Percentiles rank a stretch among this genome's conserved stretches.
Evolutionary conservation across 2,329 filamentous ascomycete genomes (phyloP).

Genomic region (Pseudogymnoascus sp.): DNA sequence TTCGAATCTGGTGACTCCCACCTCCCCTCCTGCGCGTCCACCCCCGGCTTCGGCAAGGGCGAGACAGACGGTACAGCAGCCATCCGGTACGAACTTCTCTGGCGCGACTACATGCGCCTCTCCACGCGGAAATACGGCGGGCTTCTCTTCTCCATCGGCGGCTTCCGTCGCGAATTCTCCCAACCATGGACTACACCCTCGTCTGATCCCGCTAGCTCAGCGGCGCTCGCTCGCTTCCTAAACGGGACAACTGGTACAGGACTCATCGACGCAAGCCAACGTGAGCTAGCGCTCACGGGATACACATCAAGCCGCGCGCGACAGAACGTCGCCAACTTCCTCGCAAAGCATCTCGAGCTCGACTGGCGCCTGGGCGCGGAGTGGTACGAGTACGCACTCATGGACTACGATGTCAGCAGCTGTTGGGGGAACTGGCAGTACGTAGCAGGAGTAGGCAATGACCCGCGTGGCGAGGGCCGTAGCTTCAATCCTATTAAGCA

Average conservation of each 20-base stretch:
- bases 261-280: constrained; percentile 69
- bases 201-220: constrained; percentile 37
- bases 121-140: constrained; percentile 63
- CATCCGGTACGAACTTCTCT: constrained; percentile 66
- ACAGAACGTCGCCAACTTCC: constrained; percentile 69
- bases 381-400: constrained; percentile 70
- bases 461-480: constrained; percentile 63
- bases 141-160: constrained; percentile 57
- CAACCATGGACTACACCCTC: constrained; percentile 36
- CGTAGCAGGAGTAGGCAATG: constrained; percentile 70
- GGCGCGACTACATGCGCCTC: constrained; percentile 76
- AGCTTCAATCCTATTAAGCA: constrained; percentile 80
- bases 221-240: constrained; percentile 51
- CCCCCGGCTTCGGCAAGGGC: constrained; percentile 53
- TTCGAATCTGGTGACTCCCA: constrained; percentile 57
- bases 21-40: constrained; percentile 13
- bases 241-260: constrained; percentile 67
- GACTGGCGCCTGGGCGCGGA: constrained; percentile 78
- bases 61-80: constrained; percentile 65
- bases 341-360: constrained; percentile 64
- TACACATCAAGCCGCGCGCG: constrained; percentile 71
- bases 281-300: constrained; percentile 67
- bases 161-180: constrained; percentile 47
- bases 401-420: constrained; percentile 68
- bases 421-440: constrained; percentile 87